These are phyloP conservation scores for Sisymbrium irio DNA, from an alignment of 345 rosid species.

Conservation along the genomic window DNA sequence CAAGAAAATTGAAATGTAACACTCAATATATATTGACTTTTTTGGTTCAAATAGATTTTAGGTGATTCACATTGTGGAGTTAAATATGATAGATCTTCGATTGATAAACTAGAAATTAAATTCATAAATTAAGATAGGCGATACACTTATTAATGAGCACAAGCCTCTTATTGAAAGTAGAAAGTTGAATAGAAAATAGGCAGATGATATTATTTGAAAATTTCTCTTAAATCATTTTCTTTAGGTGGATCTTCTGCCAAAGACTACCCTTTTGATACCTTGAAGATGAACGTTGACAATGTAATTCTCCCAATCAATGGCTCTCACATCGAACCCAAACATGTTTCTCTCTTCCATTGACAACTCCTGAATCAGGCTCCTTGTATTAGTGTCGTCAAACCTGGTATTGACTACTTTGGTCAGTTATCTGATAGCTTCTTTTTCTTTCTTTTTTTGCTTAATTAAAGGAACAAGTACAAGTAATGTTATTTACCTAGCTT, in stretches of 20 bases:
- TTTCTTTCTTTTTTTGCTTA: not conserved
- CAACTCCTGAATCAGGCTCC: constrained; percentile 16
- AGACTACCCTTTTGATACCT: not conserved
- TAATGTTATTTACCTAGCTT: constrained; percentile 2
- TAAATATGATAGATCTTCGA: too few species aligned
- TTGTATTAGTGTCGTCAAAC: constrained; percentile 33
- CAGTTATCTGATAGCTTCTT: not conserved
- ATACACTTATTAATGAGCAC: not conserved
- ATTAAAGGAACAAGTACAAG: not conserved
- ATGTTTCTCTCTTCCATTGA: not conserved
- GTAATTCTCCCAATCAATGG: constrained; percentile 42
- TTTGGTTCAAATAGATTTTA: too few species aligned
- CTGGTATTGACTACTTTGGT: not conserved
- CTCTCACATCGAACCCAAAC: constrained; percentile 28
- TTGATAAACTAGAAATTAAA: not conserved
- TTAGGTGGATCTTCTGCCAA: not conserved
- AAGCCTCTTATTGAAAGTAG: not conserved
- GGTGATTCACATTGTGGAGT: too few species aligned
- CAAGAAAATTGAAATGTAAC: too few species aligned
- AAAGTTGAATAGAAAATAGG: too few species aligned
- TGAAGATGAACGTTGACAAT: constrained; percentile 38
- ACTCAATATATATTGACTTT: too few species aligned
- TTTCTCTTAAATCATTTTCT: not conserved
- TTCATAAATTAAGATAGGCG: not conserved
- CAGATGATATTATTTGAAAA: too few species aligned